Evolutionary conservation across 1,139 yeast genomes (phyloP).

Genomic region (Ogataea hybrid): DNA sequence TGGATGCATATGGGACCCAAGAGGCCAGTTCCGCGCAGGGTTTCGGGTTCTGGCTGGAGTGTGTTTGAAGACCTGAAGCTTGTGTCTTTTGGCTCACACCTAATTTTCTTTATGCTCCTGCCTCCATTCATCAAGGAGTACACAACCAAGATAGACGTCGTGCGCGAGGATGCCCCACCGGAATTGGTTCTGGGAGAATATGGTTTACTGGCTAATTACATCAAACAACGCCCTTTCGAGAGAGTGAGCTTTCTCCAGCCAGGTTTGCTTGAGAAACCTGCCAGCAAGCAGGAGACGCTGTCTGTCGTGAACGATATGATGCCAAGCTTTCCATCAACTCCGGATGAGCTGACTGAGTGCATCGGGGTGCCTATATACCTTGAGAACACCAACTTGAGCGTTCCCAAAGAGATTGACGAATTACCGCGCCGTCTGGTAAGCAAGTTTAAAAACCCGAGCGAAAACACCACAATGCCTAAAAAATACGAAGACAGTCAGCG

Average conservation of each 20-base stretch:
- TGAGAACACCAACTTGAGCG: conserved; percentile 7
- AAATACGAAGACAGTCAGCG: not conserved
- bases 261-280: not conserved
- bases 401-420: conserved; percentile 8
- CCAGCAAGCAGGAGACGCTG: conserved; percentile 1
- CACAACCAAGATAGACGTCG: conserved; percentile 28
- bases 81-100: conserved; percentile 30
- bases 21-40: conserved; percentile 11
- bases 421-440: conserved; percentile 6
- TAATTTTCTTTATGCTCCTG: conserved; percentile 28
- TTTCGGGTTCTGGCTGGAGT: conserved; percentile 21
- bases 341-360: conserved; percentile 17
- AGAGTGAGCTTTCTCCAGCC: conserved; percentile 1
- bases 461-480: not conserved
- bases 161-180: conserved; percentile 25
- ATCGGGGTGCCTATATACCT: conserved; percentile 15
- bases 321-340: conserved; percentile 16
- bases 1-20: conserved; percentile 11
- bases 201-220: not conserved
- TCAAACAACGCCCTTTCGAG: conserved; percentile 1
- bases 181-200: conserved; percentile 14
- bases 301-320: not conserved
- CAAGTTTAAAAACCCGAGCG: not conserved
- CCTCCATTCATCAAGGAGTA: conserved; percentile 28
- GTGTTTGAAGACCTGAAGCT: conserved; percentile 28